phyloP scores from a whole-genome alignment of 1,284 basidiomycete genomes.

The Amylostereum areolatum region DNA sequence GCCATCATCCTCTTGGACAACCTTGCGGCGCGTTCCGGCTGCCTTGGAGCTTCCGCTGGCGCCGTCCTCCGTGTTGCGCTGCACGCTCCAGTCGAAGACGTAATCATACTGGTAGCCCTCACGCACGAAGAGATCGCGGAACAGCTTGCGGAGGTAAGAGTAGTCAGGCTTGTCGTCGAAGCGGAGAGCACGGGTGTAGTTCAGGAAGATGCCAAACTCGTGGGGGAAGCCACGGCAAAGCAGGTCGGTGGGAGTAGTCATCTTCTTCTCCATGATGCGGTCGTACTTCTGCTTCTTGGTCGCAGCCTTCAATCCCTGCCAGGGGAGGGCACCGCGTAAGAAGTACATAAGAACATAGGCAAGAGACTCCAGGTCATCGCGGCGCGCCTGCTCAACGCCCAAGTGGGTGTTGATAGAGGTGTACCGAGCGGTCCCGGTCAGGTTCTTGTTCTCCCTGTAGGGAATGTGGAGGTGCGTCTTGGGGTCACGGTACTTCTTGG shows the following conservation, averaged over 20 bases:
- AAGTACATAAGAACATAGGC: slow-evolving; percentile 99
- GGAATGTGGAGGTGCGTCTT: slow-evolving; percentile 99
- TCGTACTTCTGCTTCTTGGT: slow-evolving; percentile 99
- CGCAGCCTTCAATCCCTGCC: slow-evolving; percentile 97
- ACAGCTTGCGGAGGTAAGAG: slow-evolving; percentile 95
- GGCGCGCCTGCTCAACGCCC: slow-evolving; percentile 94
- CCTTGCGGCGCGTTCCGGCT: slow-evolving; percentile 59
- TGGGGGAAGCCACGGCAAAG: slow-evolving; percentile 96
- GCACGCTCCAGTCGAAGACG: slow-evolving; percentile 97
- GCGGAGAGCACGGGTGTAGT: slow-evolving; percentile 93
- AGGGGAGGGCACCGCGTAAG: slow-evolving; percentile 91
- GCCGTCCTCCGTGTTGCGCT: slow-evolving; percentile 65
- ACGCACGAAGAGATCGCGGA: slow-evolving; percentile 95
- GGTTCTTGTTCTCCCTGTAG: slow-evolving; percentile 99
- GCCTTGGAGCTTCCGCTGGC: slow-evolving; percentile 56
- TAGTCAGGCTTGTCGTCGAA: slow-evolving; percentile 99
- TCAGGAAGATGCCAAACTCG: slow-evolving; percentile 96
- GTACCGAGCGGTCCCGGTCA: slow-evolving; percentile 98
- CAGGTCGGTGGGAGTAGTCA: slow-evolving; percentile 95
- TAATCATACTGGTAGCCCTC: slow-evolving; percentile 98
- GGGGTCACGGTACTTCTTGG: slow-evolving; percentile 99
- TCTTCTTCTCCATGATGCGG: slow-evolving; percentile 99
- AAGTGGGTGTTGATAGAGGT: slow-evolving; percentile 99
- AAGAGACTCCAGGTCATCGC: slow-evolving; percentile 94
- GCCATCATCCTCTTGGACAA: slow-evolving; percentile 73